These are phyloP conservation scores for Calocera cornea DNA, from an alignment of 768 basidiomycete species.

Conservation along the genomic window DNA sequence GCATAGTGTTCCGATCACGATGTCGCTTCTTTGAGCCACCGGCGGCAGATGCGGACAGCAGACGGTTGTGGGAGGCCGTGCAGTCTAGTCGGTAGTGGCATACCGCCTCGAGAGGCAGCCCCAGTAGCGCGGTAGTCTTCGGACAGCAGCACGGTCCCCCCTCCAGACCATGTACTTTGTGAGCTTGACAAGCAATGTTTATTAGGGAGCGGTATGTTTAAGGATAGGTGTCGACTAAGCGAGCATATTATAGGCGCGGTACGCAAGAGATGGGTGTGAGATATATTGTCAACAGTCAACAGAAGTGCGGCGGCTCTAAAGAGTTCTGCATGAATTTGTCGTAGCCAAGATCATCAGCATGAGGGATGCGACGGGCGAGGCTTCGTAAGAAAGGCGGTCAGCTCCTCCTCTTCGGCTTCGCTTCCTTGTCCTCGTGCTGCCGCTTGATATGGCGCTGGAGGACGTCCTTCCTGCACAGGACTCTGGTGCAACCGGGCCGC, in stretches of 20 bases:
- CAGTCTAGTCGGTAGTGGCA: slow-evolving; percentile 6
- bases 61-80: slow-evolving; percentile 19
- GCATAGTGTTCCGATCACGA: slow-evolving; percentile 57
- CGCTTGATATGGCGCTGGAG: background rate
- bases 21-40: slow-evolving; percentile 71
- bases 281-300: background rate
- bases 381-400: too few relatives aligned
- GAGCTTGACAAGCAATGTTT: background rate
- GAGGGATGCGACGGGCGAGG: background rate
- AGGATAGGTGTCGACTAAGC: background rate
- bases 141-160: background rate
- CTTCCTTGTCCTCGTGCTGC: background rate
- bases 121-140: background rate
- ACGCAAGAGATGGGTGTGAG: background rate
- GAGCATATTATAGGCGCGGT: background rate
- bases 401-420: background rate
- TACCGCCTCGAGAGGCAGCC: background rate
- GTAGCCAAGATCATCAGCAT: background rate
- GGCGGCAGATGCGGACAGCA: slow-evolving; percentile 14
- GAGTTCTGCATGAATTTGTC: too few relatives aligned
- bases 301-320: background rate
- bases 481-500: background rate
- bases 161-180: background rate
- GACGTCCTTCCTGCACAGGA: slow-evolving; percentile 1
- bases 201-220: background rate